Evolutionary conservation across 257 asterid species (phyloP).

Genomic region (Penstemon newberryi): DNA sequence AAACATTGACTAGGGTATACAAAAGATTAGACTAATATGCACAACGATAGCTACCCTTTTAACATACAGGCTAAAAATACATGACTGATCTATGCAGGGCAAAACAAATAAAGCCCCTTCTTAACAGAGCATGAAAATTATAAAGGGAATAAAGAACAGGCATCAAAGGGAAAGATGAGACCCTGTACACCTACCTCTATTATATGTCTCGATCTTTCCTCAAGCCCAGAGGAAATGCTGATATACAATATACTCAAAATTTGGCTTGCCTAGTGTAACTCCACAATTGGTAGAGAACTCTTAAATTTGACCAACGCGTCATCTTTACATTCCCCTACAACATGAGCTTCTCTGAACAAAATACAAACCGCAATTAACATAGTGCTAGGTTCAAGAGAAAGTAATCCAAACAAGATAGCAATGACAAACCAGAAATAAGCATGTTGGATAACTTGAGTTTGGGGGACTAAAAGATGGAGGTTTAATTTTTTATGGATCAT

Average conservation of each 20-base stretch:
- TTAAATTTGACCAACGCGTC: constrained; percentile 28
- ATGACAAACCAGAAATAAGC: not conserved
- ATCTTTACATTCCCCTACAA: constrained; percentile 34
- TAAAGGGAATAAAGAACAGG: constrained; percentile 21
- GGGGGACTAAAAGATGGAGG: not conserved
- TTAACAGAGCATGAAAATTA: constrained; percentile 34
- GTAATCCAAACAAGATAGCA: not conserved
- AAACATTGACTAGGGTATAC: constrained; percentile 32
- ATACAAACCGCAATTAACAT: constrained; percentile 23
- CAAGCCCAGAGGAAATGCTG: constrained; percentile 37
- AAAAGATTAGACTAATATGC: constrained; percentile 44
- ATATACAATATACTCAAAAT: constrained; percentile 55
- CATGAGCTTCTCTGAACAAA: constrained; percentile 45
- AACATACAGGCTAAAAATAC: constrained; percentile 36
- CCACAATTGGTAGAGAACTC: constrained; percentile 30
- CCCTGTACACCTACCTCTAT: constrained; percentile 78
- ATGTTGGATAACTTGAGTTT: not conserved
- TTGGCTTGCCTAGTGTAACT: constrained; percentile 36
- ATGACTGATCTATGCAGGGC: constrained; percentile 34
- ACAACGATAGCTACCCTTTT: constrained; percentile 59
- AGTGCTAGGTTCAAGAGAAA: not conserved
- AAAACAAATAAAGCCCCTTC: constrained; percentile 53
- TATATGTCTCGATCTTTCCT: constrained; percentile 47
- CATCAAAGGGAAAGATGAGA: constrained; percentile 44
- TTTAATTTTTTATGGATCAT: constrained; percentile 7